Evolutionary conservation across 2,329 filamentous ascomycete genomes (phyloP).

Genomic region (Neonectria sp.): DNA sequence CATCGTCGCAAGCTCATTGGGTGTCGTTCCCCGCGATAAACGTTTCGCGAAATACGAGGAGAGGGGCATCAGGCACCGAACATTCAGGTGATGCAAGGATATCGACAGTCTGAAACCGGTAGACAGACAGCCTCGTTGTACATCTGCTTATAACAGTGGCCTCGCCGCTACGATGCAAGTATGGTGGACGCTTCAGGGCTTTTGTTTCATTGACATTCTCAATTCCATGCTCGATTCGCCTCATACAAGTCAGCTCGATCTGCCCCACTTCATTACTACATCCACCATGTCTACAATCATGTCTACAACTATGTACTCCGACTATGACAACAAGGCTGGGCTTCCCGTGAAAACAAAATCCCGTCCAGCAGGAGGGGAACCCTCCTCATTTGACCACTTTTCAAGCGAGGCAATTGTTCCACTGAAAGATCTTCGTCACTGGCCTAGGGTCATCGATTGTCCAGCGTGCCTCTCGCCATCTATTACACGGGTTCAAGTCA

Average conservation of each 20-base stretch:
- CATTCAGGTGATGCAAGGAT: background rate
- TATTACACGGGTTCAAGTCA: constrained; percentile 39
- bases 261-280: background rate
- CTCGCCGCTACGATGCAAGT: no score
- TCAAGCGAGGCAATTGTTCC: constrained; percentile 37
- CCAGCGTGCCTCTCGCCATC: constrained; percentile 42
- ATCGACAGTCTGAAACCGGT: background rate
- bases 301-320: background rate
- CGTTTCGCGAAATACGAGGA: constrained; percentile 23
- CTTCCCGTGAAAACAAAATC: constrained; percentile 4
- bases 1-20: constrained; percentile 7
- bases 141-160: no score
- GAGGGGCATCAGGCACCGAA: background rate
- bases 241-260: background rate
- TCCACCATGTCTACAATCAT: background rate
- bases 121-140: no score
- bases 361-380: background rate
- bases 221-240: background rate
- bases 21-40: background rate
- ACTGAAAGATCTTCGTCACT: constrained; percentile 39
- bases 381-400: constrained; percentile 38
- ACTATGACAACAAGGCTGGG: constrained; percentile 33
- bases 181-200: no score
- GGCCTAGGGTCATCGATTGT: constrained; percentile 40
- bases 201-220: background rate